A percentile compares a stretch with the other conserved stretches of the same genome.
These are phyloP conservation scores for Colletotrichum zoysiae DNA, from an alignment of 2,329 filamentous ascomycete species.

Conservation along the genomic window DNA sequence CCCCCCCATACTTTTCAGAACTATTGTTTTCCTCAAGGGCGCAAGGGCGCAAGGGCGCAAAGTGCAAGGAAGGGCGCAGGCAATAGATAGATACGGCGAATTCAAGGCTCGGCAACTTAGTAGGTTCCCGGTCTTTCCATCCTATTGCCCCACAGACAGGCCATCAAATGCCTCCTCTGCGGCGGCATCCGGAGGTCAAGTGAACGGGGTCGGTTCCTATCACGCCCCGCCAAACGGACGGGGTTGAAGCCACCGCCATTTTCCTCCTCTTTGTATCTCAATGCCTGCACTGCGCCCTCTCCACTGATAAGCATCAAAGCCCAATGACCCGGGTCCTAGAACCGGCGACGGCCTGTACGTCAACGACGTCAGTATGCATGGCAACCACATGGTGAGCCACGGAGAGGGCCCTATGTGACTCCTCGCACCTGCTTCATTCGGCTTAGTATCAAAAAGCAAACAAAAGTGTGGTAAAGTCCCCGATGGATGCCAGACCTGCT, in stretches of 20 bases:
- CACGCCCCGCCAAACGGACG: conserved; percentile 26
- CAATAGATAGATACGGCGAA: neutral
- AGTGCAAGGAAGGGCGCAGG: neutral
- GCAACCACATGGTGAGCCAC: conserved; percentile 25
- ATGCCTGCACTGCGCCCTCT: conserved; percentile 19
- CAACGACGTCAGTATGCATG: conserved; percentile 34
- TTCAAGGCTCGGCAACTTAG: neutral
- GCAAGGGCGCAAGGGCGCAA: conserved; percentile 12
- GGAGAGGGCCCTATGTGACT: neutral
- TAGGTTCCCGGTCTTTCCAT: neutral
- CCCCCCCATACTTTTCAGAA: neutral
- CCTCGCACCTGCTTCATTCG: conserved; percentile 35
- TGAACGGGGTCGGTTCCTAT: conserved; percentile 26
- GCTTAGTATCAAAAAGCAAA: neutral
- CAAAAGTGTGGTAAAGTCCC: conserved; percentile 20
- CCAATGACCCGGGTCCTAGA: conserved; percentile 33
- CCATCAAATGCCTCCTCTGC: conserved; percentile 18
- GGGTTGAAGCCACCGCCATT: neutral
- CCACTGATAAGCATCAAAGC: conserved; percentile 35
- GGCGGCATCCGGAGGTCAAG: conserved; percentile 35
- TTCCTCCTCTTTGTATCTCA: conserved; percentile 26
- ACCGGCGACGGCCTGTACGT: neutral
- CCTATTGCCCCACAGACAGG: conserved; percentile 13
- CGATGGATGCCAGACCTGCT: conserved; percentile 2
- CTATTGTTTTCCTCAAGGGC: conserved; percentile 1